Evolutionary conservation across 768 basidiomycete genomes (phyloP), one percentile per base, ranked within the genome.

Genomic region (Lentinula sp.): DNA sequence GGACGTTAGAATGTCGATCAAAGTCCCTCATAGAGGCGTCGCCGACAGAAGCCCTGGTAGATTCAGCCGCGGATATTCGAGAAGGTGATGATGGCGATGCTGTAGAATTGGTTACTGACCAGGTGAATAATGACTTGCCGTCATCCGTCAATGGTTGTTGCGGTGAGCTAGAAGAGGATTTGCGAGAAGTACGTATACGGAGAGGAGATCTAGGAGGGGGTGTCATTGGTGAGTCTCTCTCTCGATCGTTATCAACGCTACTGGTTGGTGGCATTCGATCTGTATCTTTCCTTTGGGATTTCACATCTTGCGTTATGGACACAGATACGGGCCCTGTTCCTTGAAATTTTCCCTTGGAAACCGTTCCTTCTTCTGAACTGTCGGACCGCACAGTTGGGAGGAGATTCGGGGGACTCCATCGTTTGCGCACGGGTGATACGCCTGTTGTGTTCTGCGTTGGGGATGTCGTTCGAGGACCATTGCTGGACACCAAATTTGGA

Each of bases 301-400:
- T 37, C 56, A n/a, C 23, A 59, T 58, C 57, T 43, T 58, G 57
- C 57, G 45, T 43, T 10, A 43, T 20, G 3, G 36, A 48, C 8
- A 48, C 41, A 16, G 54, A 56, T 18, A 10, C 36, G n/a, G 20
- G 37, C 10, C 32, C 35, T 53, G 50, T 20, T 39, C 6, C 43
- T 36, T 18, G 23, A 13, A 37, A 16, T 15, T 42, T 52, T 12
- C 48, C 57, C 57, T 62, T 59, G 35, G 41, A 60, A 5, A 72
- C 71, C 61, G 73, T 71, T 52, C 73, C 71, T 63, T 82, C 82
- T 46, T 78, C 81, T 10, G 85, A 82, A 65, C 83, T 87, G 61
- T 81, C 79, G 13, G 87, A 83, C 33, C 80, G 78, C 39, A 85
- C 70, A 16, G 82, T 75, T 10, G 84, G 80, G 60, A 85, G 72